Percentiles rank a stretch among this genome's conserved stretches.
These are phyloP conservation scores for Geotrichum restrictum DNA, from an alignment of 1,139 yeast genomes.

Conservation along the genomic window DNA sequence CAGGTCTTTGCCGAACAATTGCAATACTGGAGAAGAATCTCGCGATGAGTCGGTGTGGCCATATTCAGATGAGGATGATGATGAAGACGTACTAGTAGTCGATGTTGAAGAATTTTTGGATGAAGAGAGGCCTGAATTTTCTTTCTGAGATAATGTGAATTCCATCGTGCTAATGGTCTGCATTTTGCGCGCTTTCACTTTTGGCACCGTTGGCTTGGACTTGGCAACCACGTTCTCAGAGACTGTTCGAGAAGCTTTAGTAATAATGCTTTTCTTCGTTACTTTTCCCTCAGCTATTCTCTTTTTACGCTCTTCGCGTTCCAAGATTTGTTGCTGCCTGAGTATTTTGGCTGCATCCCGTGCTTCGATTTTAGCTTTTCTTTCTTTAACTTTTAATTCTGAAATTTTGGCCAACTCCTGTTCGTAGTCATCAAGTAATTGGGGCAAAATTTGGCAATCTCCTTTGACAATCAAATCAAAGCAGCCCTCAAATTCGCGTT, in stretches of 20 bases:
- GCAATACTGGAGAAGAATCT: background rate
- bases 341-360: background rate
- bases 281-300: background rate
- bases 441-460: constrained; percentile 54
- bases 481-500: constrained; percentile 48
- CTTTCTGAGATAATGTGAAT: background rate
- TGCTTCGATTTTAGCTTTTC: constrained; percentile 15
- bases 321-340: constrained; percentile 19
- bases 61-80: background rate
- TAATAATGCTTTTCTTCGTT: background rate
- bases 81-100: background rate
- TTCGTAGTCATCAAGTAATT: constrained; percentile 37
- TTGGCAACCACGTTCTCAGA: background rate
- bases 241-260: constrained; percentile 9
- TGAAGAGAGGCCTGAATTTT: too few relatives aligned
- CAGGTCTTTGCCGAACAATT: too few relatives aligned
- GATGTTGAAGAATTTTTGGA: background rate
- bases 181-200: background rate
- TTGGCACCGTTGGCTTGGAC: background rate
- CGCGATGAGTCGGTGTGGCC: background rate
- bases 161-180: background rate
- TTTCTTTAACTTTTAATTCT: constrained; percentile 18
- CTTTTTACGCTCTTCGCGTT: constrained; percentile 11
- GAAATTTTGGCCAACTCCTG: constrained; percentile 24
- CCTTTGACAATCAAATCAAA: constrained; percentile 56